A percentile compares a stretch with the other conserved stretches of the same genome.
These are phyloP conservation scores for Alternaria infectoria DNA, from an alignment of 2,329 filamentous ascomycete genomes.

Conservation along the genomic window DNA sequence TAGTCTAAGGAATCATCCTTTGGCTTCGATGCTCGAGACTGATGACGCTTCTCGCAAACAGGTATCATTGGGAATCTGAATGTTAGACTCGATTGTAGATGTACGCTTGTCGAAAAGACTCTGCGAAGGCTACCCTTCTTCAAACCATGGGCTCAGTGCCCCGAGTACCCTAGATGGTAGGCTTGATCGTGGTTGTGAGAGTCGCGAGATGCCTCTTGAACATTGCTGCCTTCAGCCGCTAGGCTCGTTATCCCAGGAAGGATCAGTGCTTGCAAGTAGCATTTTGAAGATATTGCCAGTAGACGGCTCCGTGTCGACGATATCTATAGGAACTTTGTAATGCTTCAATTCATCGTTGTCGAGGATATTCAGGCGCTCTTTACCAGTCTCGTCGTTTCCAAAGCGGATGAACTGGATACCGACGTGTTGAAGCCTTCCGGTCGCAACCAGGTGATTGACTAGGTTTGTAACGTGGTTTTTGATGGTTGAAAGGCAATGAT, in stretches of 20 bases:
- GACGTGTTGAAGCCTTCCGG: not conserved
- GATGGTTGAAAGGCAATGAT: not conserved
- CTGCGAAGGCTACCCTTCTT: too few species aligned
- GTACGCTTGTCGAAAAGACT: too few species aligned
- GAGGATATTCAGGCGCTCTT: conserved; percentile 15
- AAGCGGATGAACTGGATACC: conserved; percentile 34
- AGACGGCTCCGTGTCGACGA: conserved; percentile 20
- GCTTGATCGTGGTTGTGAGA: too few species aligned
- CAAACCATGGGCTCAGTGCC: too few species aligned
- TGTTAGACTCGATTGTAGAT: too few species aligned
- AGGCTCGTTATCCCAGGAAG: conserved; percentile 6
- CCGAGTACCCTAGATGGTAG: too few species aligned
- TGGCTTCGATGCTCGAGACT: too few species aligned
- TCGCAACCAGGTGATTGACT: not conserved
- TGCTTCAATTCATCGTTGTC: conserved; percentile 6
- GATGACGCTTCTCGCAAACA: too few species aligned
- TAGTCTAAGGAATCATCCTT: too few species aligned
- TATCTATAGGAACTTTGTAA: conserved; percentile 4
- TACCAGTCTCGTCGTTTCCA: conserved; percentile 16
- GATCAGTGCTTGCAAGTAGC: conserved; percentile 22
- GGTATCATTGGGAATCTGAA: too few species aligned
- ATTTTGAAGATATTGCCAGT: conserved; percentile 26
- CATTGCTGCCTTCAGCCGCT: too few species aligned
- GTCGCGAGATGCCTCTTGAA: too few species aligned
- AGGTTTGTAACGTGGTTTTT: not conserved